Evolutionary conservation across 192 early-diverging fungal genomes (phyloP), one percentile per base, ranked within the genome.

Genomic region (Geranomyces michiganensis): DNA sequence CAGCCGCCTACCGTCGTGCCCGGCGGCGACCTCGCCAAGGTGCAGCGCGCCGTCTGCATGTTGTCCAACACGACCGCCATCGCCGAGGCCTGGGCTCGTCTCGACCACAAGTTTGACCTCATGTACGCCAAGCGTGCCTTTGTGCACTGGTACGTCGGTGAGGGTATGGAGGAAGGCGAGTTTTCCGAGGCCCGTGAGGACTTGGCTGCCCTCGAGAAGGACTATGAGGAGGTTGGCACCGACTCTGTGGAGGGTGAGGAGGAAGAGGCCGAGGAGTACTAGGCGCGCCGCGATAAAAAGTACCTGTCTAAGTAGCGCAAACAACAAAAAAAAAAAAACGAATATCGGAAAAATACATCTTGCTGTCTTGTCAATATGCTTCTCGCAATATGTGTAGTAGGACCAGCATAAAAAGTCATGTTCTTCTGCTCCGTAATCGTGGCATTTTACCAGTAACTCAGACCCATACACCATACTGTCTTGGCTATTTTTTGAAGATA

Each of bases 121-220:
- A 97, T 98, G 96, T 99, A 96, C 84, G 94, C 97, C 82, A 99
- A 98, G 91, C 96, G 97, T 84, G 96, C 97, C 72, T 99, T 99
- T 77, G 97, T 99, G 58, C 97, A 99, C 88, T 98, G 96, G 97
- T 99, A 97, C 80, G 97, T 99, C 67, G 97, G 96, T 81, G 97
- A 98, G 85, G 95, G 97, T 87, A 99, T 99, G 97, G 97, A 99
- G 86, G 97, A 99, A 85, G 96, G 97, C 79, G 97, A 99, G 85
- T 99, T 99, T 92, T 96, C 94, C 67, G 97, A 99, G 87, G 97
- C 96, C 65, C 96, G 96, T 87, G 97, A 98, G 84, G 96, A 99
- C 83, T 90, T 98, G 83, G 97, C 94, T 80, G 96, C 97, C 53
- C 93, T 99, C 70, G 96, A 99, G 87, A 98, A 97, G 93, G 97